These are phyloP conservation scores for Talaromyces sp. DNA, from an alignment of 2,329 filamentous ascomycete species.

Conservation along the genomic window DNA sequence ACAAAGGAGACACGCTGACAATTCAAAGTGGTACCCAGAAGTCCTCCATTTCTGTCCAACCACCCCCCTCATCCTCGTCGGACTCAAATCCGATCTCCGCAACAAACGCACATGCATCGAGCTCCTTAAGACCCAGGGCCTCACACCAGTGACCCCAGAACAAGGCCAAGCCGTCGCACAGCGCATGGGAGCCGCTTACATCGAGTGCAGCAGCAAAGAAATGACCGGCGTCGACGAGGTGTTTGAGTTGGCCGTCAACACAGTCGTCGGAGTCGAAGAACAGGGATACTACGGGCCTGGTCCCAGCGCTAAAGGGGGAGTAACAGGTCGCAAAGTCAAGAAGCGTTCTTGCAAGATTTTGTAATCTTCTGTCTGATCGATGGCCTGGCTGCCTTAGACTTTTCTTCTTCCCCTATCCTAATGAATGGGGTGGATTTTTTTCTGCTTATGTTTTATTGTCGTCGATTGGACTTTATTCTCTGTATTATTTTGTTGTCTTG, in stretches of 20 bases:
- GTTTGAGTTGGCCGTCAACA: conserved; percentile 87
- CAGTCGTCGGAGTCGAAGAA: conserved; percentile 79
- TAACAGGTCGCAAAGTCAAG: conserved; percentile 66
- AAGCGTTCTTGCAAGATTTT: conserved; percentile 80
- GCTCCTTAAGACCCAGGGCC: conserved; percentile 94
- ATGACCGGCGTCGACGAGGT: conserved; percentile 95
- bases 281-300: conserved; percentile 33
- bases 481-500: conserved; percentile 4
- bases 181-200: conserved; percentile 93
- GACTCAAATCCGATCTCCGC: conserved; percentile 94
- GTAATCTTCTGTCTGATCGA: conserved; percentile 45
- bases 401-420: not conserved
- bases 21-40: conserved; percentile 91
- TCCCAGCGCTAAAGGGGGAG: conserved; percentile 44
- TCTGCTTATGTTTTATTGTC: not conserved
- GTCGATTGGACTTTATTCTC: not conserved
- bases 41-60: conserved; percentile 98
- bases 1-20: conserved; percentile 4
- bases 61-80: conserved; percentile 91
- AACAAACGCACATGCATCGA: conserved; percentile 96
- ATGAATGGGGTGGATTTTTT: not conserved
- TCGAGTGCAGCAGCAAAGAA: conserved; percentile 98
- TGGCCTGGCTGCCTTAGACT: conserved; percentile 19
- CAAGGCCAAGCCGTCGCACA: conserved; percentile 84
- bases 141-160: conserved; percentile 89